Conservation (phyloP, 148 eudicot genomes). For the Fallopia convolvulus region DNA sequence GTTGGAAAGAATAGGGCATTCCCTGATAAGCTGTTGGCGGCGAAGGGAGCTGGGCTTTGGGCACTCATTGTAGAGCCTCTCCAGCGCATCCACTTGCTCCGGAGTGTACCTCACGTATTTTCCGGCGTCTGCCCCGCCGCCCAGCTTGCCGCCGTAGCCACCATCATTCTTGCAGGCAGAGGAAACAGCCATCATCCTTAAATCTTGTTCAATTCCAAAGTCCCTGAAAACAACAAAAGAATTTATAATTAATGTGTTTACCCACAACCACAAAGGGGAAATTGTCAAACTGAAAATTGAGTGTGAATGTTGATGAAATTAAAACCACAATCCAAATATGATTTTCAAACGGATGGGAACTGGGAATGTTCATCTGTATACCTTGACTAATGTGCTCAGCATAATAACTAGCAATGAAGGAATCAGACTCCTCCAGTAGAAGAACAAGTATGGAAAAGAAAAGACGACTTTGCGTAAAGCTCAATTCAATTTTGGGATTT, state of each 20-base stretch:
- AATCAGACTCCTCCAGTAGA: neutral
- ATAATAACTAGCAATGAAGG: neutral
- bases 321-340: neutral
- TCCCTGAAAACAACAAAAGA: neutral
- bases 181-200: slow-evolving; percentile 40
- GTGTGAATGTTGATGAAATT: neutral
- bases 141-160: slow-evolving; percentile 17
- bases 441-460: neutral
- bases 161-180: slow-evolving; percentile 30
- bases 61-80: slow-evolving; percentile 48
- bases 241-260: too few species aligned
- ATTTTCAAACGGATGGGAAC: neutral
- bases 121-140: slow-evolving; percentile 26
- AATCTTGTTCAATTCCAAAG: neutral
- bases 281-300: neutral
- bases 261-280: neutral
- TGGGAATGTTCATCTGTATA: neutral
- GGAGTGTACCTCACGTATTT: slow-evolving; percentile 52
- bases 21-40: slow-evolving; percentile 49
- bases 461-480: neutral
- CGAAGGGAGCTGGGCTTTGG: slow-evolving; percentile 49
- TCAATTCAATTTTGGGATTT: neutral
- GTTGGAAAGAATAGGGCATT: slow-evolving; percentile 48
- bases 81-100: slow-evolving; percentile 53
- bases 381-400: slow-evolving; percentile 6